Percentiles rank a stretch among this genome's conserved stretches.
phyloP scores from a whole-genome alignment of 2,329 filamentous ascomycete genomes.

The Fusarium udum region DNA sequence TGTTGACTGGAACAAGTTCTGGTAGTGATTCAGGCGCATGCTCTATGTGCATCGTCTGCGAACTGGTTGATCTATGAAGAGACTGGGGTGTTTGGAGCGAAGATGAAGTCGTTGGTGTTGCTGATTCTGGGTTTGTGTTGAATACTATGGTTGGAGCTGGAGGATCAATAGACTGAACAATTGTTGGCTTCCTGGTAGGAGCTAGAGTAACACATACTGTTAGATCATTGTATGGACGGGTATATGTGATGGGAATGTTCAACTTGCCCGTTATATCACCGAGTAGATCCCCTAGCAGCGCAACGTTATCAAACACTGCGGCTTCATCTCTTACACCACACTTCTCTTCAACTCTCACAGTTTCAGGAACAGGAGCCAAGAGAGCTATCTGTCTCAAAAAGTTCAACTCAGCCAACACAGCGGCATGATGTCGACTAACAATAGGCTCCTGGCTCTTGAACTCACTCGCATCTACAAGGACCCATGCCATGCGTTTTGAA shows the following conservation, averaged over 20 bases:
- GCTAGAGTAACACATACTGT: not conserved
- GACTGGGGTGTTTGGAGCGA: not conserved
- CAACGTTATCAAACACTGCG: conserved; percentile 29
- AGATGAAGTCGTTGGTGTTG: not conserved
- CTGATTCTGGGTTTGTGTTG: not conserved
- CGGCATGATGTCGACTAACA: conserved; percentile 42
- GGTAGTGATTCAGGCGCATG: conserved; percentile 1
- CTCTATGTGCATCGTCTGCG: not conserved
- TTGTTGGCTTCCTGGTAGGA: not conserved
- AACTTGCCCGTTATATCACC: conserved; percentile 11
- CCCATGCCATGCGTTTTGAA: conserved; percentile 38
- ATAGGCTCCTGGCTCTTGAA: conserved; percentile 42
- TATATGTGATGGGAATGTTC: too few relatives aligned
- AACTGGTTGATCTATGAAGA: not conserved
- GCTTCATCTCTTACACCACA: not conserved
- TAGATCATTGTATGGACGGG: not conserved
- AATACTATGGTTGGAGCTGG: not conserved
- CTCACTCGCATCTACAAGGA: conserved; percentile 37
- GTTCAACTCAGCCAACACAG: conserved; percentile 44
- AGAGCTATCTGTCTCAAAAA: conserved; percentile 40
- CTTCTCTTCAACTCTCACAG: not conserved
- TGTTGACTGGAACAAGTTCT: conserved; percentile 19
- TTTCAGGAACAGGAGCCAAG: conserved; percentile 14
- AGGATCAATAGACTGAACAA: not conserved
- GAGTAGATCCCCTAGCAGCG: conserved; percentile 30